These are phyloP conservation scores for Beta macrorhiza DNA, from an alignment of 179 eudicot genomes.

Conservation along the genomic window DNA sequence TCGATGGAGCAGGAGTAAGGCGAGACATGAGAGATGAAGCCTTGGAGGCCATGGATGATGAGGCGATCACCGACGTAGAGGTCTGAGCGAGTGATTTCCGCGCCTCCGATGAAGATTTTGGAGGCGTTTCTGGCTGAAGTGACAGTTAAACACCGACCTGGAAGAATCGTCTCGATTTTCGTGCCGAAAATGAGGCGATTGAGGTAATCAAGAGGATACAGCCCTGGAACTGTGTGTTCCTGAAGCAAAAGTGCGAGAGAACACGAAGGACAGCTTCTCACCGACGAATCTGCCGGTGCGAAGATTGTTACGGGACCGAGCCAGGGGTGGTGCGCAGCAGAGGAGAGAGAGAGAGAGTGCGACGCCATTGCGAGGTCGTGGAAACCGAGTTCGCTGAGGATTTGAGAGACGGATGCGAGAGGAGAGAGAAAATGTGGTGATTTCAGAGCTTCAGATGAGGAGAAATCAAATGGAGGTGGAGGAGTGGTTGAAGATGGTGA, in stretches of 20 bases:
- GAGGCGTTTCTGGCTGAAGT: conserved; percentile 34
- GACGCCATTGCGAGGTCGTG: conserved; percentile 38
- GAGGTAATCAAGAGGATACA: conserved; percentile 48
- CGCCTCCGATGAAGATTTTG: conserved; percentile 52
- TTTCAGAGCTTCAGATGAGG: conserved; percentile 2
- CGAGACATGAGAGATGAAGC: conserved; percentile 69
- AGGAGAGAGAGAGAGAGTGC: conserved; percentile 30
- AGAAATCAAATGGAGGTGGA: neutral
- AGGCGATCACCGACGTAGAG: conserved; percentile 46
- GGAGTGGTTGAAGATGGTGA: neutral
- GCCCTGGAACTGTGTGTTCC: conserved; percentile 52
- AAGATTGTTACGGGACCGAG: conserved; percentile 50
- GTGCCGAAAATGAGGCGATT: conserved; percentile 44
- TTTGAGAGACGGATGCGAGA: conserved; percentile 30
- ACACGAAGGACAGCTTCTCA: conserved; percentile 54
- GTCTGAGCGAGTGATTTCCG: conserved; percentile 56
- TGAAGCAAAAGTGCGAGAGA: conserved; percentile 48
- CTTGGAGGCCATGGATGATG: conserved; percentile 64
- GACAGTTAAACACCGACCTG: conserved; percentile 52
- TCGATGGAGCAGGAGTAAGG: conserved; percentile 67
- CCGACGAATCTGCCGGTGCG: conserved; percentile 52
- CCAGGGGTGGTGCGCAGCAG: conserved; percentile 25
- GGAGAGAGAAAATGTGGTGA: neutral
- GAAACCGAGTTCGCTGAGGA: conserved; percentile 46
- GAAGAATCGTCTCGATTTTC: conserved; percentile 50